A percentile compares a stretch with the other conserved stretches of the same genome.
Evolutionary conservation across 2,329 filamentous ascomycete genomes (phyloP).

Genomic region (Botrytis porri): DNA sequence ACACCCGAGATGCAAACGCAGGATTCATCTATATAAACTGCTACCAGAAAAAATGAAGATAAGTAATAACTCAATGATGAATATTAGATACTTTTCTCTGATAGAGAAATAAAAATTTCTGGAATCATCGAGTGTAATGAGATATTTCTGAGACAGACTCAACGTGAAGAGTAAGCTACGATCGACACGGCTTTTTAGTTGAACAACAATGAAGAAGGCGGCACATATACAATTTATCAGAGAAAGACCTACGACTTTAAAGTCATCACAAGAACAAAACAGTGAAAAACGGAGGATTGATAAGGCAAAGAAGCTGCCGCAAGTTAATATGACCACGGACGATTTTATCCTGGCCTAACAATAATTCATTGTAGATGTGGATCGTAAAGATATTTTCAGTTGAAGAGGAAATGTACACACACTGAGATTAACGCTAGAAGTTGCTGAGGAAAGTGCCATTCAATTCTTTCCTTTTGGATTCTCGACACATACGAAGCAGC

Average conservation of each 20-base stretch:
- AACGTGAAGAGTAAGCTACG: background rate
- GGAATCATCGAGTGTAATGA: background rate
- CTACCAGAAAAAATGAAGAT: background rate
- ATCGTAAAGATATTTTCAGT: background rate
- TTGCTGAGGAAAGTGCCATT: background rate
- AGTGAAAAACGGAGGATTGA: too few relatives aligned
- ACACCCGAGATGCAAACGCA: background rate
- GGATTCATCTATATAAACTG: background rate
- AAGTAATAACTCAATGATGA: background rate
- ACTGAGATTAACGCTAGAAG: background rate
- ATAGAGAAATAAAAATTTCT: background rate
- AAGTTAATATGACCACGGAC: rapidly evolving
- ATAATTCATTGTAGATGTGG: too few relatives aligned
- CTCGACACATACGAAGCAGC: background rate
- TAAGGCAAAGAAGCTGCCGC: too few relatives aligned
- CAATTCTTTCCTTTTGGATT: background rate
- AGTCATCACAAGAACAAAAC: background rate
- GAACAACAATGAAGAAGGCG: background rate
- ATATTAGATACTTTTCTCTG: background rate
- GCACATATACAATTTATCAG: rapidly evolving
- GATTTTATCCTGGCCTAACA: background rate
- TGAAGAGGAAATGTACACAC: background rate
- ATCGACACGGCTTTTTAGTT: background rate
- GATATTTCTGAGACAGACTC: background rate
- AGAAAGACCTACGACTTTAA: background rate